Evolutionary conservation across 176 grass and related monocot species (phyloP).

Genomic region (Miscanthus lutarioriparius): DNA sequence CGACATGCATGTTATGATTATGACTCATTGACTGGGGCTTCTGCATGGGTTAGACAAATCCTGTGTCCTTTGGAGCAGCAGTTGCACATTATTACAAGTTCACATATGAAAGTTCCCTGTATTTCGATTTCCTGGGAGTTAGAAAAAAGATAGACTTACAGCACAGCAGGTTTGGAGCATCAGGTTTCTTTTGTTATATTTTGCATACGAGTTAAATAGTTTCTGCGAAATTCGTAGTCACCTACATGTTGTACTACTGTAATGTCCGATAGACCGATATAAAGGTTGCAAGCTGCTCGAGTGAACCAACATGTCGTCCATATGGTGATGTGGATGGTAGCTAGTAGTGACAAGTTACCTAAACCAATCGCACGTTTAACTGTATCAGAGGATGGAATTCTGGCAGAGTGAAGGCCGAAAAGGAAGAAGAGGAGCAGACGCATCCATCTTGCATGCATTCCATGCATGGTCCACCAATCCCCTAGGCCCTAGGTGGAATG

Average conservation of each 20-base stretch:
- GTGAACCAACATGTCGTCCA: neutral
- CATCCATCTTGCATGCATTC: neutral
- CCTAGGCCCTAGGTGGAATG: too few relatives aligned
- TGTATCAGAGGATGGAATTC: neutral
- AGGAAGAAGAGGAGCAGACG: constrained; percentile 7
- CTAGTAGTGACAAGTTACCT: constrained; percentile 3
- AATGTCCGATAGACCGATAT: neutral
- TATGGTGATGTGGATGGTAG: neutral
- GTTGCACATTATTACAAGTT: neutral
- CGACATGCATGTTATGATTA: neutral
- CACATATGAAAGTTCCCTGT: neutral
- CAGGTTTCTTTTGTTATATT: neutral
- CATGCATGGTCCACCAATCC: neutral
- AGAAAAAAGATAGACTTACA: neutral
- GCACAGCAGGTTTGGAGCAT: neutral
- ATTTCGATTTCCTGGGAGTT: neutral
- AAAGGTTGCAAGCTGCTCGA: neutral
- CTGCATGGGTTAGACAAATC: neutral
- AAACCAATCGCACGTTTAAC: neutral
- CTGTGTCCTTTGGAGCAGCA: neutral
- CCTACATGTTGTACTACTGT: neutral
- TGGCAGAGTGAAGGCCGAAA: constrained; percentile 19
- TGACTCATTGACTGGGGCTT: constrained; percentile 22
- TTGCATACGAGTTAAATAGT: neutral
- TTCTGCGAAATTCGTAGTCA: neutral